These are phyloP conservation scores for Berkeleyomyces rouxiae DNA, from an alignment of 2,329 filamentous ascomycete genomes.

Conservation along the genomic window DNA sequence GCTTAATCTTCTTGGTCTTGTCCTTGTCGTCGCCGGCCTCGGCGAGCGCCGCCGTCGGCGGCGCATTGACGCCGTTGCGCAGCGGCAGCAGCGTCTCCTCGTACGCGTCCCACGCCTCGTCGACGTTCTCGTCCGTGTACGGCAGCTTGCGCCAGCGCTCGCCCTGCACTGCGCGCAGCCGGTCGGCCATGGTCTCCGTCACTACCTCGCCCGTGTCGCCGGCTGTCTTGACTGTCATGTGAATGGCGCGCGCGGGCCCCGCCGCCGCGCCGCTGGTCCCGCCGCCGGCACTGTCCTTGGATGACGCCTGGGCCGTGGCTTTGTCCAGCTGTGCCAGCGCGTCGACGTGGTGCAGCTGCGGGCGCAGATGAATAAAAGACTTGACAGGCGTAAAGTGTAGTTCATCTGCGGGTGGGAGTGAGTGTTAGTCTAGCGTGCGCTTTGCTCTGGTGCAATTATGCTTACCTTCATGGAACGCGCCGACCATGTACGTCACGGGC, in stretches of 20 bases:
- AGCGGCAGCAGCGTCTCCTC: slow-evolving; percentile 44
- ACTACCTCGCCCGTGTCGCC: slow-evolving; percentile 46
- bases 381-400: slow-evolving; percentile 74
- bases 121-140: slow-evolving; percentile 68
- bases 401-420: slow-evolving; percentile 40
- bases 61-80: slow-evolving; percentile 10
- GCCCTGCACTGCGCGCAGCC: slow-evolving; percentile 60
- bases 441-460: slow-evolving; percentile 14
- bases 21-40: slow-evolving; percentile 3
- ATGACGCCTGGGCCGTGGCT: slow-evolving; percentile 23
- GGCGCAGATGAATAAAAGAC: slow-evolving; percentile 73
- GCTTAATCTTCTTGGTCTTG: slow-evolving; percentile 14
- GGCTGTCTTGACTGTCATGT: slow-evolving; percentile 70
- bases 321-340: slow-evolving; percentile 57
- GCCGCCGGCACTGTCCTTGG: slow-evolving; percentile 18
- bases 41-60: background rate
- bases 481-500: slow-evolving; percentile 75
- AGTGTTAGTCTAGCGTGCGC: background rate
- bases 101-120: slow-evolving; percentile 60
- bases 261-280: slow-evolving; percentile 22
- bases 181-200: slow-evolving; percentile 56
- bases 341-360: slow-evolving; percentile 86
- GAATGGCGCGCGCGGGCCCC: slow-evolving; percentile 54
- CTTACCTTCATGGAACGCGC: slow-evolving; percentile 70
- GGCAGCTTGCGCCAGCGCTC: slow-evolving; percentile 67